Percentiles rank a stretch among this genome's conserved stretches.
Evolutionary conservation across 352 stramenopile species (phyloP).

Genomic region (Globisporangium ultimum): DNA sequence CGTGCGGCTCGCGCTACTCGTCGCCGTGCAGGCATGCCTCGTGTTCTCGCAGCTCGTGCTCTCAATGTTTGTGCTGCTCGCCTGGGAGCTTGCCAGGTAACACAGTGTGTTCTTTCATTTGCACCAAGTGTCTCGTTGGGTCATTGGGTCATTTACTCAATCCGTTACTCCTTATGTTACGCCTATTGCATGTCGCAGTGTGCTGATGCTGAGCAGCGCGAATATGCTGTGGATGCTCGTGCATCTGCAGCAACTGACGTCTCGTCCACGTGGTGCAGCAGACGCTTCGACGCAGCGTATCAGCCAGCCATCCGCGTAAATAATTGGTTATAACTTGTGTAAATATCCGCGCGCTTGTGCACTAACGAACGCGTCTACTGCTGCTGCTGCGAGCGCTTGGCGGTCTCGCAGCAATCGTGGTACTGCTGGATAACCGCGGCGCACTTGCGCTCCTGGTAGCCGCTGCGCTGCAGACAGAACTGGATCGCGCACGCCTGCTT

Average conservation of each 20-base stretch:
- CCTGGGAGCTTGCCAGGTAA: slow-evolving; percentile 46
- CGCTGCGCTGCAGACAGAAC: slow-evolving; percentile 67
- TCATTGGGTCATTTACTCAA: not conserved
- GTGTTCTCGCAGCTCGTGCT: slow-evolving; percentile 25
- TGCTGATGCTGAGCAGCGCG: slow-evolving; percentile 40
- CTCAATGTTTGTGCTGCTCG: slow-evolving; percentile 21
- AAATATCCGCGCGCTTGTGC: not conserved
- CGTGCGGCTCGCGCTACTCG: slow-evolving; percentile 28
- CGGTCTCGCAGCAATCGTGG: slow-evolving; percentile 64
- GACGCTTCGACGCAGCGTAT: not conserved
- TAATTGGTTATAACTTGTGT: not conserved
- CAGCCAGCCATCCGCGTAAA: not conserved
- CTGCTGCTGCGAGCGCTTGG: slow-evolving; percentile 32
- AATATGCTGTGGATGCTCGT: slow-evolving; percentile 42
- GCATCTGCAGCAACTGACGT: slow-evolving; percentile 22
- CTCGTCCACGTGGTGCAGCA: slow-evolving; percentile 6
- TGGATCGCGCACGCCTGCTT: slow-evolving; percentile 80
- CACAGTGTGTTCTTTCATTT: not conserved
- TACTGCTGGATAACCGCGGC: slow-evolving; percentile 57
- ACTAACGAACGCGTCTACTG: no score
- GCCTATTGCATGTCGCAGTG: slow-evolving; percentile 14
- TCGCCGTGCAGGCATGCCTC: slow-evolving; percentile 27
- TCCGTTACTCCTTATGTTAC: not conserved
- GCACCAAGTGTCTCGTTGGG: not conserved
- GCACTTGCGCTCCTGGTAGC: slow-evolving; percentile 77